Percentiles rank a stretch among this genome's conserved stretches.
Conservation (phyloP, 2,329 filamentous ascomycete genomes). For the Salinomyces thailandicus region DNA sequence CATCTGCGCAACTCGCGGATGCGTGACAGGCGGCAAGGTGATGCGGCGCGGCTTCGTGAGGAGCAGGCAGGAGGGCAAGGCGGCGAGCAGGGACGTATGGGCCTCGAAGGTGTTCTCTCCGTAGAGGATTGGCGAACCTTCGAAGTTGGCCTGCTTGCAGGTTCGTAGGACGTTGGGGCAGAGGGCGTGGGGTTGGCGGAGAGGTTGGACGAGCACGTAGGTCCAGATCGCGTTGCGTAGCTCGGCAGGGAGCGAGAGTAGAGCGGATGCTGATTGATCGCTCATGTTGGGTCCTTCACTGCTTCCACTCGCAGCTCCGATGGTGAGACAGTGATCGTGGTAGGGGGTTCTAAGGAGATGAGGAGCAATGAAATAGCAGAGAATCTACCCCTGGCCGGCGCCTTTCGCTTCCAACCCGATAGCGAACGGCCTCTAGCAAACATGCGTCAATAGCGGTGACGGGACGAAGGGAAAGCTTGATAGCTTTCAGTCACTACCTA, state of each 20-base stretch:
- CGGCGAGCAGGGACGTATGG: slow-evolving; percentile 36
- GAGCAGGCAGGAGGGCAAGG: slow-evolving; percentile 32
- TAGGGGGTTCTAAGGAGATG: no score
- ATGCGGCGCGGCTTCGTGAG: slow-evolving; percentile 14
- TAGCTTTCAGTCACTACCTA: no score
- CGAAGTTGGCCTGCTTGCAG: slow-evolving; percentile 31
- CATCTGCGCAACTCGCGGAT: slow-evolving; percentile 20
- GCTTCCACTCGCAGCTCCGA: no score
- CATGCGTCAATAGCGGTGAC: neutral
- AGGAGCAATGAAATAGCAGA: no score
- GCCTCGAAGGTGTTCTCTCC: slow-evolving; percentile 41
- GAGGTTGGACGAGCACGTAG: slow-evolving; percentile 3
- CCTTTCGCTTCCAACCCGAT: no score
- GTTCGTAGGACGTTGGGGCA: slow-evolving; percentile 33
- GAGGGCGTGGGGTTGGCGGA: slow-evolving; percentile 14
- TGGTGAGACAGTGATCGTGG: no score
- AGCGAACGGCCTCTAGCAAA: no score
- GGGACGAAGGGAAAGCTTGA: neutral
- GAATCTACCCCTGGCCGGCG: no score
- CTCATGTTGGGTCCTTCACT: no score
- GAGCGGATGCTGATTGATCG: slow-evolving; percentile 11
- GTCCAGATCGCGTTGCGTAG: slow-evolving; percentile 49
- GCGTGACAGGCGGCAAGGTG: slow-evolving; percentile 27
- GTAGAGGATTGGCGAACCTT: slow-evolving; percentile 39
- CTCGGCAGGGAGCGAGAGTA: slow-evolving; percentile 39